A percentile compares a stretch with the other conserved stretches of the same genome.
These are phyloP conservation scores for Candida pseudocylindracea DNA, from an alignment of 1,139 yeast species.

Conservation along the genomic window DNA sequence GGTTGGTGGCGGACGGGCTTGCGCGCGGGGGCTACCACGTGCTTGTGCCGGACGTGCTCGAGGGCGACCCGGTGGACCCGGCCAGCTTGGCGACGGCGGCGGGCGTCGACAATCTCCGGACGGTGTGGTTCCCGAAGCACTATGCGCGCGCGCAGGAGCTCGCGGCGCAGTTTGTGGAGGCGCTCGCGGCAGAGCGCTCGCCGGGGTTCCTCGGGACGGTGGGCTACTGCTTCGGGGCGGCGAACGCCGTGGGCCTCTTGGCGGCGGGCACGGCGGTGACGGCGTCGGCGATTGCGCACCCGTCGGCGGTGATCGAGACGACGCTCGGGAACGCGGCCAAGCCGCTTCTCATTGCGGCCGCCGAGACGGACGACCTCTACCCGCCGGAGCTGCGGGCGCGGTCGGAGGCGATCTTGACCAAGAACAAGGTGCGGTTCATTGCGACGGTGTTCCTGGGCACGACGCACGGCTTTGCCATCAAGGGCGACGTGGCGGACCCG, in stretches of 20 bases:
- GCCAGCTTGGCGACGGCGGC: no score
- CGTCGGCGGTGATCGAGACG: constrained; percentile 42
- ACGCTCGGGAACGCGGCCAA: constrained; percentile 29
- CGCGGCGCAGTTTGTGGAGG: constrained; percentile 17
- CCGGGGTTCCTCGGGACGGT: constrained; percentile 35
- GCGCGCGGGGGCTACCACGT: constrained; percentile 37
- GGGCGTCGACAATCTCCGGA: no score
- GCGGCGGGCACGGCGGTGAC: constrained; percentile 22
- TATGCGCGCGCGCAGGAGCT: constrained; percentile 18
- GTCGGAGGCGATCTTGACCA: constrained; percentile 32
- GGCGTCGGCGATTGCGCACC: constrained; percentile 63
- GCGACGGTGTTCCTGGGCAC: constrained; percentile 38
- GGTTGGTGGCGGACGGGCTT: constrained; percentile 49
- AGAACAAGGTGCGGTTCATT: constrained; percentile 25
- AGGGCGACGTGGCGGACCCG: constrained; percentile 45
- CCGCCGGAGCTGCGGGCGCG: constrained; percentile 34
- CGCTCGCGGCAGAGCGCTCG: constrained; percentile 15
- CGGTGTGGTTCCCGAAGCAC: constrained; percentile 34
- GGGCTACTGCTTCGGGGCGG: constrained; percentile 82
- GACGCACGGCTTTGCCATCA: constrained; percentile 53
- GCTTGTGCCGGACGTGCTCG: constrained; percentile 50
- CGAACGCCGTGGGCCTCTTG: constrained; percentile 32
- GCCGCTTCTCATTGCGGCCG: constrained; percentile 52
- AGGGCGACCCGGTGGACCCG: constrained; percentile 24
- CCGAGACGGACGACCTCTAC: constrained; percentile 44